Evolutionary conservation across 225 moss, liverwort and hornwort genomes (phyloP).

Genomic region (Polytrichum formosum): DNA sequence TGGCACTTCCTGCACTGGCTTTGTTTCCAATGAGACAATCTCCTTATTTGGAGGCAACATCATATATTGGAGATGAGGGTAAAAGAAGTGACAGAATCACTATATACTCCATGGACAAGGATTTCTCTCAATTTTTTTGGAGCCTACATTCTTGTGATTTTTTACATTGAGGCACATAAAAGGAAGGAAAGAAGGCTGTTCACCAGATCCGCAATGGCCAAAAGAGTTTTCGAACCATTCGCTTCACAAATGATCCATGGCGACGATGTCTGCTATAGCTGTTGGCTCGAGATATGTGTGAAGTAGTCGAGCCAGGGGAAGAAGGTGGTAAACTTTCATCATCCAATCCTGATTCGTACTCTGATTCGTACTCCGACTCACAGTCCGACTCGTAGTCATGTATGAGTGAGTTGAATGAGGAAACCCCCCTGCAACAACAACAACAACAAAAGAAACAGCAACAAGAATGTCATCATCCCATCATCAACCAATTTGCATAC

Average conservation of each 20-base stretch:
- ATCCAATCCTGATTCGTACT: conserved; percentile 59
- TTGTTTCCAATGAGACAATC: neutral
- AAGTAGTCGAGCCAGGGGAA: conserved; percentile 67
- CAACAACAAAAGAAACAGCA: too few relatives aligned
- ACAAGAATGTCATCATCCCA: neutral
- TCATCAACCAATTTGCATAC: too few relatives aligned
- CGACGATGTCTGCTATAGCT: conserved; percentile 51
- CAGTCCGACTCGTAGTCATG: conserved; percentile 69
- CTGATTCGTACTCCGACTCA: conserved; percentile 59
- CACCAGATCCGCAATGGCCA: conserved; percentile 65
- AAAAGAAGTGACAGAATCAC: too few relatives aligned
- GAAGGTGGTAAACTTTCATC: conserved; percentile 64
- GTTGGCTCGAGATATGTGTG: conserved; percentile 55
- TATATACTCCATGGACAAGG: too few relatives aligned
- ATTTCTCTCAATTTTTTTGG: too few relatives aligned
- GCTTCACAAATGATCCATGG: conserved; percentile 35
- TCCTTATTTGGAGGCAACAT: neutral
- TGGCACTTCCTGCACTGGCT: too few relatives aligned
- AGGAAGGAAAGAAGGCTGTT: neutral
- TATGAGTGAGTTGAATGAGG: conserved; percentile 84
- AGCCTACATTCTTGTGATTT: too few relatives aligned
- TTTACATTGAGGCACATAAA: too few relatives aligned
- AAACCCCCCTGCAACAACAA: conserved; percentile 64
- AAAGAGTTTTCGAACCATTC: conserved; percentile 44
- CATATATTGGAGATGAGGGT: neutral